phyloP scores from a whole-genome alignment of 2,329 filamentous ascomycete genomes.

The Cadophora sp. region DNA sequence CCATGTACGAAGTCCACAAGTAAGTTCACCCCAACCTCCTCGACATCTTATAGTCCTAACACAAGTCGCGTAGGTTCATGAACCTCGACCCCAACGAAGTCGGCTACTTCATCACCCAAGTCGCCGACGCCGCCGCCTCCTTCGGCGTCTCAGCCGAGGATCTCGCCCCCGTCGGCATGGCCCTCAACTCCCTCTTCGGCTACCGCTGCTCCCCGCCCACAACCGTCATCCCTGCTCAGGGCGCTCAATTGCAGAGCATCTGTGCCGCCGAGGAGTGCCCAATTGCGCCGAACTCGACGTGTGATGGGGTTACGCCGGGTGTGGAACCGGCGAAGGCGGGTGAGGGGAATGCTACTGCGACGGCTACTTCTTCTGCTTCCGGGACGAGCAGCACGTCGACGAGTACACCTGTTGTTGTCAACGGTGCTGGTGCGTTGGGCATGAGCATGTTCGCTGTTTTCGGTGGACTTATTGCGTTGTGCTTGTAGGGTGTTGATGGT shows the following conservation, averaged over 20 bases:
- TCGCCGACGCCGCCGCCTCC: slow-evolving; percentile 58
- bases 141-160: slow-evolving; percentile 63
- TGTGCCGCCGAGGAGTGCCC: slow-evolving; percentile 59
- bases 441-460: slow-evolving; percentile 33
- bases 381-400: slow-evolving; percentile 10
- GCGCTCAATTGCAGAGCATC: slow-evolving; percentile 59
- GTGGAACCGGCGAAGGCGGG: slow-evolving; percentile 8
- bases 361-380: slow-evolving; percentile 9
- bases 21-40: slow-evolving; percentile 11
- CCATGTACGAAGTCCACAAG: slow-evolving; percentile 60
- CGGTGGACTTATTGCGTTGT: slow-evolving; percentile 32
- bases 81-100: slow-evolving; percentile 55
- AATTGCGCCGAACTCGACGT: slow-evolving; percentile 53
- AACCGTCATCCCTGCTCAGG: slow-evolving; percentile 50
- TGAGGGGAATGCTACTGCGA: slow-evolving; percentile 1
- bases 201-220: slow-evolving; percentile 55
- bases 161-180: slow-evolving; percentile 52
- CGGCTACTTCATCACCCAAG: slow-evolving; percentile 63
- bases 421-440: slow-evolving; percentile 25
- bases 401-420: not conserved
- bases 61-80: slow-evolving; percentile 59
- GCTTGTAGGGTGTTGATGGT: slow-evolving; percentile 13
- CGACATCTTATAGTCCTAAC: too few species aligned
- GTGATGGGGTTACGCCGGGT: slow-evolving; percentile 40
- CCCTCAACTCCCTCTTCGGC: slow-evolving; percentile 56